These are phyloP conservation scores for Phoma herbarum DNA, from an alignment of 2,329 filamentous ascomycete genomes.

Conservation along the genomic window DNA sequence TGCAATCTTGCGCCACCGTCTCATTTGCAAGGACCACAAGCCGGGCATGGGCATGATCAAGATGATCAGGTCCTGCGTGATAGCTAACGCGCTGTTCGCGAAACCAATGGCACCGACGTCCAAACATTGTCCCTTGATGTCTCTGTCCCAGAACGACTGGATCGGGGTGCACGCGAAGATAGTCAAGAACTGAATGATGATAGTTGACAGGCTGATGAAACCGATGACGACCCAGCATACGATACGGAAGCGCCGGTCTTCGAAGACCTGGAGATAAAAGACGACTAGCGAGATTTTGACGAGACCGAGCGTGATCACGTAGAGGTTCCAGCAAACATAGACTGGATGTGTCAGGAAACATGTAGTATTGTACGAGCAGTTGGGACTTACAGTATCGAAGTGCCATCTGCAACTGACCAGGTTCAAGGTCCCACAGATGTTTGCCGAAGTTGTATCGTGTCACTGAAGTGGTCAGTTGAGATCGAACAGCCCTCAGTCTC, in stretches of 20 bases:
- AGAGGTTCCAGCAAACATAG: conserved; percentile 30
- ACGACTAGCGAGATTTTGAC: conserved; percentile 33
- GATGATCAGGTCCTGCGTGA: conserved; percentile 35
- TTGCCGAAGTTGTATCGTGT: conserved; percentile 34
- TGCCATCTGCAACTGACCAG: conserved; percentile 6
- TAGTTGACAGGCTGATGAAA: conserved; percentile 24
- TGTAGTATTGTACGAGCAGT: background rate
- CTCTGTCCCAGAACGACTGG: conserved; percentile 34
- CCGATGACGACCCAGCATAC: conserved; percentile 23
- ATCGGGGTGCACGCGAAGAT: conserved; percentile 35
- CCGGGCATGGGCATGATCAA: conserved; percentile 33
- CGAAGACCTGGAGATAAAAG: conserved; percentile 41
- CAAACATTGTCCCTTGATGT: conserved; percentile 34
- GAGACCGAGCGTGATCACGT: conserved; percentile 29
- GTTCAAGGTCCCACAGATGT: conserved; percentile 24
- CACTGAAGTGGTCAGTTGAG: conserved; percentile 21
- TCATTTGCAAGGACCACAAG: conserved; percentile 31
- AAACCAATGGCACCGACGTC: conserved; percentile 33
- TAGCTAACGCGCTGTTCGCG: conserved; percentile 30
- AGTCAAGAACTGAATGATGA: conserved; percentile 30
- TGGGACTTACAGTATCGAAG: conserved; percentile 5
- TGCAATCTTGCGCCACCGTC: conserved; percentile 27
- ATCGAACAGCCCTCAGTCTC: background rate
- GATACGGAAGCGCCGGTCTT: conserved; percentile 25
- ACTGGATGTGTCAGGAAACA: conserved; percentile 14